These are phyloP conservation scores for Podospora tetraspora DNA, from an alignment of 495 filamentous ascomycete genomes.

Conservation along the genomic window DNA sequence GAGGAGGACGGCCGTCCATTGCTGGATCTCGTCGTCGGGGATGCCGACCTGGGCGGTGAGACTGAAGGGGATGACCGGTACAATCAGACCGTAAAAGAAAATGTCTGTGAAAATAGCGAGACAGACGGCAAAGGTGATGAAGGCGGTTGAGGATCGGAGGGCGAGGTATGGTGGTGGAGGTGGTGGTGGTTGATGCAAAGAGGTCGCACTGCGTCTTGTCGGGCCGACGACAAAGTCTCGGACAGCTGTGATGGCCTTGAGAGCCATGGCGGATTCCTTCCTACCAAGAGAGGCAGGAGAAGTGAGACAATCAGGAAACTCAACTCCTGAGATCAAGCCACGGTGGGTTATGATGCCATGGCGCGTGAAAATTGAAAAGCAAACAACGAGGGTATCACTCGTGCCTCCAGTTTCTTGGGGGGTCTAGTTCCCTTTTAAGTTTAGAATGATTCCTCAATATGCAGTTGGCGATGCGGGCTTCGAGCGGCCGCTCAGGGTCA, in stretches of 20 bases:
- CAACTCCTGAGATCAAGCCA: not conserved
- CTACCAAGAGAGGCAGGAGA: not conserved
- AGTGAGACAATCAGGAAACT: not conserved
- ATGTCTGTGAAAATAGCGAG: conserved; percentile 61
- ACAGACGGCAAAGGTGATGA: conserved; percentile 41
- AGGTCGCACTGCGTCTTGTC: not conserved
- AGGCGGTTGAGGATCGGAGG: conserved; percentile 38
- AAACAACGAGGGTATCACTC: not conserved
- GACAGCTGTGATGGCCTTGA: not conserved
- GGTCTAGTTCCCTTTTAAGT: not conserved
- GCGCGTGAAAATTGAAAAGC: not conserved
- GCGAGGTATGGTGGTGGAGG: conserved; percentile 8
- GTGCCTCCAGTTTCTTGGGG: not conserved
- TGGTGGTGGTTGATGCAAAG: not conserved
- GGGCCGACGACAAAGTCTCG: conserved; percentile 2
- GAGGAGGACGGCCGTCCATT: conserved; percentile 73
- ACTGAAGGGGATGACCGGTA: conserved; percentile 82
- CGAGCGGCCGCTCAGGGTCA: not conserved
- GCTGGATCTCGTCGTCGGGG: conserved; percentile 51
- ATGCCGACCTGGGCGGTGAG: conserved; percentile 57
- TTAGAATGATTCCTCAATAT: not conserved
- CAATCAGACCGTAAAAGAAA: conserved; percentile 74
- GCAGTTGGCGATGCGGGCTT: not conserved
- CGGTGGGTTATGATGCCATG: not conserved
- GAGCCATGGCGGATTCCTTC: not conserved